A percentile compares a stretch with the other conserved stretches of the same genome.
Conservation (phyloP, 768 basidiomycete species). For the Termitomyces sp. region DNA sequence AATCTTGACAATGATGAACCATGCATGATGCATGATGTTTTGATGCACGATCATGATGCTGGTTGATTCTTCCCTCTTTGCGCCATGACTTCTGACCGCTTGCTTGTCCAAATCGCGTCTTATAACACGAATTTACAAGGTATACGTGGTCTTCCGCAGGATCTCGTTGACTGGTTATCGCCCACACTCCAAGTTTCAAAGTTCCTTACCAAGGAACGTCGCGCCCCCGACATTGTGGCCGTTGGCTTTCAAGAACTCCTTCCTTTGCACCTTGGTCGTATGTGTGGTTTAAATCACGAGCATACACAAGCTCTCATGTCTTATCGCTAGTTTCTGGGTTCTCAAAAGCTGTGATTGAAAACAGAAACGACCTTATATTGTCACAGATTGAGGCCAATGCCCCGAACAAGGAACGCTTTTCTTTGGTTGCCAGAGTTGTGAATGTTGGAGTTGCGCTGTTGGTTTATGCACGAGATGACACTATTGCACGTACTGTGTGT, state of each 20-base stretch:
- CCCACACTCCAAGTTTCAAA: conserved; percentile 75
- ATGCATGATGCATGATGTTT: background rate
- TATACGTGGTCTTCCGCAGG: conserved; percentile 66
- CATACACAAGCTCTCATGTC: conserved; percentile 3
- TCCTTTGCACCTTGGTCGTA: conserved; percentile 83
- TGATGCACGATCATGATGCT: background rate
- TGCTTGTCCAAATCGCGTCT: conserved; percentile 77
- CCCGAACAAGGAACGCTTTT: conserved; percentile 69
- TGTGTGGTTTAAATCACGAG: conserved; percentile 25
- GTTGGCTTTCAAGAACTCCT: conserved; percentile 94
- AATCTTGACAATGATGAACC: too few species aligned
- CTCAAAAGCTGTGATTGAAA: conserved; percentile 63
- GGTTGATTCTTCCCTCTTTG: background rate
- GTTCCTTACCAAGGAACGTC: conserved; percentile 56
- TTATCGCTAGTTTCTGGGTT: conserved; percentile 64
- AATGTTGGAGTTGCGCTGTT: conserved; percentile 87
- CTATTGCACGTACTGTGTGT: conserved; percentile 50
- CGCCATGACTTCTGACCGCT: conserved; percentile 20
- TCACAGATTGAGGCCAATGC: conserved; percentile 69
- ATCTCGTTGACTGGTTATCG: conserved; percentile 88
- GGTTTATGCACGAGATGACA: conserved; percentile 77
- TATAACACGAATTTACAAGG: conserved; percentile 93
- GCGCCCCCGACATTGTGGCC: conserved; percentile 82
- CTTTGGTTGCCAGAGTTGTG: conserved; percentile 72
- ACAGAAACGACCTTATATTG: conserved; percentile 66